Evolutionary conservation across 1,139 yeast species (phyloP), one percentile per base, ranked within the genome.

Genomic region (Geotrichum bryndzae): DNA sequence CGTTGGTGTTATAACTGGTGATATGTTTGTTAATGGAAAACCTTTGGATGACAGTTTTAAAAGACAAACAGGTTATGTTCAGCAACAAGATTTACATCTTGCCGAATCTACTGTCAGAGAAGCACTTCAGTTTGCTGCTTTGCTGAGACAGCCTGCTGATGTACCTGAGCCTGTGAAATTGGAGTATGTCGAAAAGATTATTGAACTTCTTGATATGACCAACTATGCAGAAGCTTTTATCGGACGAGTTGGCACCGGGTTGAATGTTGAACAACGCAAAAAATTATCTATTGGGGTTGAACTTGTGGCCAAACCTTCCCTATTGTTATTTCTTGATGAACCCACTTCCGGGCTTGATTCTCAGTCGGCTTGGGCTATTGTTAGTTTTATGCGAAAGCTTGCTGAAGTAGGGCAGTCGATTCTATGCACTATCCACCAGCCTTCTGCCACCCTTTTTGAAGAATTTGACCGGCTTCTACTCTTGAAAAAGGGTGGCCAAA

Each of bases 261-360:
- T 88, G 67, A 88, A 87, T 71, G 94, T 87, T 65, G 95, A 88
- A 74, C 94, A 88, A 74, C 83, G 95, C 70, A 88, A 88, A 79
- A 84, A 92, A 72, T 78, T 88, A 67, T 86, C 94, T n/a, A 85
- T 87, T 71, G 91, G 95, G 66, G 94, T 90, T 62, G 96, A 90
- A 70, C 77, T 90, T 64, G 94, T 88, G 51, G 95, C 96, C 18
- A 89, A 87, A 72, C 96, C 96, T 2, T 84, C 86, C 65, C 78
- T 90, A 59, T 76, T 90, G 64, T 77, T 90, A 61, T 90, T 90
- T 74, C 80, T 90, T 71, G 96, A 90, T 76, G 96, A 90, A 72
- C 96, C 96, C 7, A 90, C 96, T 27, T 89, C 96, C 7, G 96
- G 96, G 68, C 79, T 90, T 65, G 96, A 90, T 72, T 88, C 96